phyloP scores from a whole-genome alignment of 1,284 basidiomycete species.

The Ustilago nuda region DNA sequence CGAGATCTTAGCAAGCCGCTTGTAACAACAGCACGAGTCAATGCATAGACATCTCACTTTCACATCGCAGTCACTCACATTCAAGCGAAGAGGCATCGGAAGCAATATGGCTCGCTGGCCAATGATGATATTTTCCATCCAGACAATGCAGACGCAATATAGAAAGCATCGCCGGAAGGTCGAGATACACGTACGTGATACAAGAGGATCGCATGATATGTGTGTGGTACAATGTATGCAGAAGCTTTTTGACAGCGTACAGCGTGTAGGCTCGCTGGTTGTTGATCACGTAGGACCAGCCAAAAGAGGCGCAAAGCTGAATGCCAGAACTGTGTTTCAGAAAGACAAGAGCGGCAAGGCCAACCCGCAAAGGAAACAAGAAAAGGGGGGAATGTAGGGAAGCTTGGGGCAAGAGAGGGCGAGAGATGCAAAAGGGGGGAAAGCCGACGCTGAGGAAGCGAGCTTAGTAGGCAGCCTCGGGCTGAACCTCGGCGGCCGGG shows the following conservation, averaged over 20 bases:
- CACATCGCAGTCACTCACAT: neutral
- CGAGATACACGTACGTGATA: constrained; percentile 19
- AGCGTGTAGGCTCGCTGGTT: constrained; percentile 18
- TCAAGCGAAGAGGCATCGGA: neutral
- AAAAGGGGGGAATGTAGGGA: constrained; percentile 47
- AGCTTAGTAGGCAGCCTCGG: constrained; percentile 60
- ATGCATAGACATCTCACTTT: neutral
- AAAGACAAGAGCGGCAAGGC: neutral
- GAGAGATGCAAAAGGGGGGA: constrained; percentile 44
- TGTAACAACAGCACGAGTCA: too few species aligned
- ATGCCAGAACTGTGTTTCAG: neutral
- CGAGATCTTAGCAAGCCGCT: too few species aligned
- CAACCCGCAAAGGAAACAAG: constrained; percentile 30
- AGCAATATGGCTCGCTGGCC: constrained; percentile 33
- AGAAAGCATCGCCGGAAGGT: constrained; percentile 13
- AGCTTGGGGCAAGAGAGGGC: constrained; percentile 47
- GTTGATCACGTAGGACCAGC: constrained; percentile 17
- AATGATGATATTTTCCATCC: constrained; percentile 36
- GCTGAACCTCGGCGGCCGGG: constrained; percentile 58
- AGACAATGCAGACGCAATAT: constrained; percentile 2
- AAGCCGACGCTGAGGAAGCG: neutral
- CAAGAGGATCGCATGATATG: constrained; percentile 2
- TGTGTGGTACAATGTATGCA: constrained; percentile 20
- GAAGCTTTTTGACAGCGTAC: constrained; percentile 17
- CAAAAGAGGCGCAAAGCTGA: constrained; percentile 10